phyloP scores from a whole-genome alignment of 176 grass and related monocot genomes.

The Oryza australiensis region DNA sequence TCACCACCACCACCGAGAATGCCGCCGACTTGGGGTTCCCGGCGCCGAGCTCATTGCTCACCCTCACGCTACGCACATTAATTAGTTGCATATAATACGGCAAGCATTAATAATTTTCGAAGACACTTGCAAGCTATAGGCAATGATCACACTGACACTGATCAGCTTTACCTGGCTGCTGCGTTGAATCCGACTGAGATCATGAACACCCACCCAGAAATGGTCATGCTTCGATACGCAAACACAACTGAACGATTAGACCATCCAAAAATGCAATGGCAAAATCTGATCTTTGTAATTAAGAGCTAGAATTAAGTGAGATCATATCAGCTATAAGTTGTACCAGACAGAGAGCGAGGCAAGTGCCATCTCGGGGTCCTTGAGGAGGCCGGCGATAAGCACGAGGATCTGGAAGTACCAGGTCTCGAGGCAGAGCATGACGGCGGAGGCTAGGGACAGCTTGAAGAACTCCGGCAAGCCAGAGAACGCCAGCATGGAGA shows the following conservation, averaged over 20 bases:
- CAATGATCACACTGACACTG: too few relatives aligned
- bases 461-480: conserved; percentile 44
- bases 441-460: conserved; percentile 55
- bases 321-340: not conserved
- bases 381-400: conserved; percentile 50
- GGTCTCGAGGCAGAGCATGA: conserved; percentile 84
- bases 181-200: conserved; percentile 86
- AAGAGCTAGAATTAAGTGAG: not conserved
- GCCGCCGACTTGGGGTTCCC: conserved; percentile 51
- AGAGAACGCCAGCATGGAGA: conserved; percentile 57
- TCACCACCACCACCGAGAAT: conserved; percentile 53
- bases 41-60: conserved; percentile 47
- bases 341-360: conserved; percentile 71
- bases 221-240: conserved; percentile 59
- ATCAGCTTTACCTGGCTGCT: conserved; percentile 61
- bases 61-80: conserved; percentile 39
- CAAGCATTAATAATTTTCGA: not conserved
- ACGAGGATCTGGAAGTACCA: conserved; percentile 62
- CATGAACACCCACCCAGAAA: conserved; percentile 84
- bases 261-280: not conserved
- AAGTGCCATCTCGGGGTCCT: conserved; percentile 51
- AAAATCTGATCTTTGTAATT: too few relatives aligned
- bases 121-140: not conserved
- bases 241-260: not conserved
- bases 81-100: not conserved